phyloP scores from a whole-genome alignment of 106 monocot genomes.

The Dendrobium chrysotoxum region DNA sequence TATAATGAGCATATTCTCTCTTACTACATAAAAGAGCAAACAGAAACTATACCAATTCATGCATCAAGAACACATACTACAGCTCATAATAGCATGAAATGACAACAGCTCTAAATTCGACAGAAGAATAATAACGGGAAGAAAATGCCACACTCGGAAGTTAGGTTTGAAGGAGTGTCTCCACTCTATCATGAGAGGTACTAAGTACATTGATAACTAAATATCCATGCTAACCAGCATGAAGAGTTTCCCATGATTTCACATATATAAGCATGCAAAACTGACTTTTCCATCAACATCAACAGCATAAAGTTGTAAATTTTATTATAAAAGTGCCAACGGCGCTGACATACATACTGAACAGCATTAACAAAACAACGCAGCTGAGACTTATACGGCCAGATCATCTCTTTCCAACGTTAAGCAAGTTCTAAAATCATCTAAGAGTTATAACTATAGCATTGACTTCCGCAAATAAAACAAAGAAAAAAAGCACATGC shows the following conservation, averaged over 20 bases:
- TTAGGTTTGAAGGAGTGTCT: neutral
- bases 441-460: neutral
- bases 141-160: neutral
- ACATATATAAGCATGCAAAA: neutral
- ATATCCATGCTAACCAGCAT: too few species aligned
- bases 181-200: neutral
- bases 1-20: neutral
- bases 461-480: neutral
- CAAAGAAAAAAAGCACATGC: neutral
- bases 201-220: too few species aligned
- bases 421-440: neutral
- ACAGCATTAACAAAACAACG: neutral
- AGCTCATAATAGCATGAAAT: neutral
- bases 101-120: neutral
- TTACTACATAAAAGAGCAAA: neutral
- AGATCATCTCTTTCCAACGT: neutral
- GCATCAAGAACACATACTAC: neutral
- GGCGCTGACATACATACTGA: neutral
- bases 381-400: too few species aligned
- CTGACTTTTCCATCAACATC: neutral
- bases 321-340: neutral
- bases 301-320: neutral
- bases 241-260: neutral
- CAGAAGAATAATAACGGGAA: neutral
- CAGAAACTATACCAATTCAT: neutral